Evolutionary conservation across 768 basidiomycete species (phyloP), one percentile per base, ranked within the genome.

Genomic region (Tricholoma flavovirens): DNA sequence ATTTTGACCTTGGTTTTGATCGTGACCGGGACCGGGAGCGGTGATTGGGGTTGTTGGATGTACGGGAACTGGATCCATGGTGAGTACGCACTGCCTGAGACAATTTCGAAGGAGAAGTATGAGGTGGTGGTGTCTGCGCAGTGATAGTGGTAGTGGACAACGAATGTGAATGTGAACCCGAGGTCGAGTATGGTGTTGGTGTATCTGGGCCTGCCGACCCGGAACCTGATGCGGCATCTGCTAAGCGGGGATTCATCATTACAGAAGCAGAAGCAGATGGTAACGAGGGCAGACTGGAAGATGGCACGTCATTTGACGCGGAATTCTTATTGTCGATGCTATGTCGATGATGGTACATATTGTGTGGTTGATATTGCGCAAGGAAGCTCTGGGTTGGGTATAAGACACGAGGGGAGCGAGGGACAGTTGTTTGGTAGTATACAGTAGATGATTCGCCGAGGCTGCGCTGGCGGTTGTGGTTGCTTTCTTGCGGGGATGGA

Each of bases 371-470:
- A 69, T 73, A 75, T 64, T 75, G 77, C 2, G 75, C 72, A 40
- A 73, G 63, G 54, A 75, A 71, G 53, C 72, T 73, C 55, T 73
- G 62, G 57, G 61, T 67, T 51, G 79, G 77, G 75, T 81, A 78
- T 79, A 77, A 58, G 42, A 72, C 64, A 59, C 75, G 75, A 50
- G 79, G 77, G 1, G 79, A 77, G 59, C 77, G 70, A 54, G 78
- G 74, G 55, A 63, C 72, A 54, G 77, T 75, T 26, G 84, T 85
- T 73, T 87, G 81, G 67, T 86, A 87, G 73, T 75, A 86, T 79
- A 87, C 82, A 80, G 81, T 84, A 60, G 78, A 73, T 62, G 77
- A 64, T 66, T 79, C 79, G 56, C 73, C 62, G 65, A 65, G 70
- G 60, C 33, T 66, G 26, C 15, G 7, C 29, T 48, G 33, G 33